Evolutionary conservation across 2,329 filamentous ascomycete genomes (phyloP), one percentile per base, ranked within the genome.

Genomic region (Diaporthe longicolla): DNA sequence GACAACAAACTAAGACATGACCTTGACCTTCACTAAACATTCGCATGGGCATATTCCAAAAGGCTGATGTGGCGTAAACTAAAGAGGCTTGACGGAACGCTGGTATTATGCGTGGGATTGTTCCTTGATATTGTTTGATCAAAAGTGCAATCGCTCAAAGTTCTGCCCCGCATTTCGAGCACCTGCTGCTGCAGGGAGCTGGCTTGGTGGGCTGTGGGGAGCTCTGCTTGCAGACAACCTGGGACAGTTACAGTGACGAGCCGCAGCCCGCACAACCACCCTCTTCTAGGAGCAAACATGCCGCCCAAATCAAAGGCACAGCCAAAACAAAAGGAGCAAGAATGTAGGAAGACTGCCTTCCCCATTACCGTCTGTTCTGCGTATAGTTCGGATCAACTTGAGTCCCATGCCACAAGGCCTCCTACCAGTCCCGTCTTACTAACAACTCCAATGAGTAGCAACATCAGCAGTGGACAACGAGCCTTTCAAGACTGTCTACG

Each of bases 401-500:
- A 37, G 63, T 13, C 40, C 54, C 29, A 35, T 37, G 26, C 45
- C n/a, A 21, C 43, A 35, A 19, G 15, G 19, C 4, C 32, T 26
- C 50, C 17, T 45, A 10, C 19, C 57, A 43, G 29, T 17, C 48
- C 13, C 35, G 59, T n/a, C 32, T 37, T 21, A 9, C 54, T 45
- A 6, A 55, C 74, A 69, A 50, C 69, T 58, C 26, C 26, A n/a
- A n/a, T 11, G n/a, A 72, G 40, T 74, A 78, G 72, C 77, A 72
- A 72, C 76, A 78, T 78, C 81, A 58, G 78, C 81, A 57, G 76
- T 81, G 69, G 81, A 84, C 72, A 78, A 81, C 43, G 75, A 81
- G 7, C 79, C 81, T 32, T 83, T 85, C 13, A 81, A 83, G 76
- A 90, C 89, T 21, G 79, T 89, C 77, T 82, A 83, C 81, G 85